A percentile compares a stretch with the other conserved stretches of the same genome.
Evolutionary conservation across 495 filamentous ascomycete genomes (phyloP).

Genomic region (Aspergillus conjunctus): DNA sequence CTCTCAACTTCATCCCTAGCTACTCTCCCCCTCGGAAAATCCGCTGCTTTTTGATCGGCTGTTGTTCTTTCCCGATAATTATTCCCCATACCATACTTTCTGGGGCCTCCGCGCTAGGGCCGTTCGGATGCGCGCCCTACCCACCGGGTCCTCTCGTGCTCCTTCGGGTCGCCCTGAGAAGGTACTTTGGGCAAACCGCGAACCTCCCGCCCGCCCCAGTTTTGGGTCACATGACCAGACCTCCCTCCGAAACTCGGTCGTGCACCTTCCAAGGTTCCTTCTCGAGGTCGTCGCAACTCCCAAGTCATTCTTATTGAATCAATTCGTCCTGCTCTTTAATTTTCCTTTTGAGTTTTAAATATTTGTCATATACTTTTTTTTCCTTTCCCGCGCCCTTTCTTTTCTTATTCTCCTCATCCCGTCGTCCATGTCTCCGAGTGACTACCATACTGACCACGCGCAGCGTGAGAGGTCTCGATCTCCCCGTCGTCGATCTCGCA

Average conservation of each 20-base stretch:
- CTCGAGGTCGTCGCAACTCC: background rate
- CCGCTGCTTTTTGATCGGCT: constrained; percentile 10
- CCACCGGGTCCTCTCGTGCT: constrained; percentile 7
- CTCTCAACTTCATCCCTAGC: background rate
- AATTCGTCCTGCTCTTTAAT: constrained; percentile 2
- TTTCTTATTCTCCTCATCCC: constrained; percentile 20
- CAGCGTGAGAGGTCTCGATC: constrained; percentile 97
- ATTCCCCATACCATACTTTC: constrained; percentile 8
- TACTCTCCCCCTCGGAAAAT: background rate
- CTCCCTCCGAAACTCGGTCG: constrained; percentile 5
- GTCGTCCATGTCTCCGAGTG: constrained; percentile 38
- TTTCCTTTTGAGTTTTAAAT: constrained; percentile 5
- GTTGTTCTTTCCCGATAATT: constrained; percentile 8
- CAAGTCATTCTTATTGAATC: background rate
- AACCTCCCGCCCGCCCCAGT: constrained; percentile 4
- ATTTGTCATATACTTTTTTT: background rate
- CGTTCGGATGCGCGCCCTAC: constrained; percentile 17
- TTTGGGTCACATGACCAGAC: constrained; percentile 17
- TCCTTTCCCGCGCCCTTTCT: constrained; percentile 5
- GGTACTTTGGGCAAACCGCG: constrained; percentile 15
- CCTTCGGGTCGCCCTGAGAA: constrained; percentile 16
- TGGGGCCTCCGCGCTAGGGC: constrained; percentile 19
- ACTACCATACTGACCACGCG: constrained; percentile 42
- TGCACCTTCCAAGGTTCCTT: constrained; percentile 13
- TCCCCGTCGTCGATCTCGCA: constrained; percentile 84